Conservation (phyloP, 2,329 filamentous ascomycete genomes). For the Pseudocercospora vitis region DNA sequence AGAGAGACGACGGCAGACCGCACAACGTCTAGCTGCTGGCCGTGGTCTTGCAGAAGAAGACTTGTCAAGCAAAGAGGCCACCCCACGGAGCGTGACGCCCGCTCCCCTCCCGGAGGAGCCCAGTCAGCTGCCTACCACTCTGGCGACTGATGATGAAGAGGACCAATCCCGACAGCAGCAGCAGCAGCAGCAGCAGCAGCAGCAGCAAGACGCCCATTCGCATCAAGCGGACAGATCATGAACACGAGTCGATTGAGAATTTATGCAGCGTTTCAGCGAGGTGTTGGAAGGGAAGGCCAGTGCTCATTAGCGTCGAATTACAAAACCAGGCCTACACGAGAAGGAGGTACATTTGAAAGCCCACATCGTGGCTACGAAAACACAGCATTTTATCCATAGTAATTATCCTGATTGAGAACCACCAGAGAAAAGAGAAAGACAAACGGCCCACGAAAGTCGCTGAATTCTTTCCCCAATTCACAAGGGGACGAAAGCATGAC, state of each 20-base stretch:
- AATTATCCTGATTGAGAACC: too few relatives aligned
- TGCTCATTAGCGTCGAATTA: not conserved
- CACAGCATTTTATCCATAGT: too few relatives aligned
- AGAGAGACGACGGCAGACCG: constrained; percentile 53
- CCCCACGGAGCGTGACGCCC: constrained; percentile 18
- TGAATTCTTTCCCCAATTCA: too few relatives aligned
- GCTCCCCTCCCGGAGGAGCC: constrained; percentile 21
- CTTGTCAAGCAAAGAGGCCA: constrained; percentile 32
- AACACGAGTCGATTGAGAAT: not conserved
- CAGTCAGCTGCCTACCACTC: constrained; percentile 29
- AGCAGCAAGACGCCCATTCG: not conserved
- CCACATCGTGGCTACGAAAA: too few relatives aligned
- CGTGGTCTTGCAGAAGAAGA: constrained; percentile 48
- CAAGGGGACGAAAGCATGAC: too few relatives aligned
- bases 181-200: too few relatives aligned
- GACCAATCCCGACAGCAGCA: too few relatives aligned
- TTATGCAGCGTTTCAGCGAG: not conserved
- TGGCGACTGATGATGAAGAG: constrained; percentile 31
- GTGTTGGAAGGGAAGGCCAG: not conserved
- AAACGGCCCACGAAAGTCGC: too few relatives aligned
- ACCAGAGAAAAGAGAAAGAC: too few relatives aligned
- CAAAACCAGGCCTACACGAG: too few relatives aligned
- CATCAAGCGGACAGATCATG: constrained; percentile 7
- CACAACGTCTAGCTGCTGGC: constrained; percentile 55
- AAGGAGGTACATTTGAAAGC: too few relatives aligned